Evolutionary conservation across 345 rosid species (phyloP), one percentile per base, ranked within the genome.

Genomic region (Camelina neglecta): DNA sequence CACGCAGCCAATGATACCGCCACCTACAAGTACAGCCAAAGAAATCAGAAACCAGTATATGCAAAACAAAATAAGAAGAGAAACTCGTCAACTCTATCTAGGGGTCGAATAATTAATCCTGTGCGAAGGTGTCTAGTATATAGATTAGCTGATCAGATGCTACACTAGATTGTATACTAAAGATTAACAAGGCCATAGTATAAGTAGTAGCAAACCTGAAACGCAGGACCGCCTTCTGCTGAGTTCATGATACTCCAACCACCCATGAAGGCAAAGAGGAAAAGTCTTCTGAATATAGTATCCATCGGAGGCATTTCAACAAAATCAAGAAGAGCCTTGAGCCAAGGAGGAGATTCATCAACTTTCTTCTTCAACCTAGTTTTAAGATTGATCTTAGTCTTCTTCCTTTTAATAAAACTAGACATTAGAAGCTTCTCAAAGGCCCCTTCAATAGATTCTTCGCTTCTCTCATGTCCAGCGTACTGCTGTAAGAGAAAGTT

Each of bases 191-290:
- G 8, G 45, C 38, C 58, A 61, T n/a, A 60, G 49, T 62, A 45
- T 8, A 71, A 56, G 67, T 21, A 56, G 67, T 21, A 81, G 75
- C 86, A 70, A 76, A 95, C 99, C 98, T 95, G 98, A 80, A 95
- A 95, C 11, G 98, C 99, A 75, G 99, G 99, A 73, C 99, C 99
- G 67, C 97, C 94, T 80, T 92, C 99, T 1, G 98, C 91, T 55
- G 98, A 89, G 82, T 90, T 95, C 89, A 89, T 86, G 79, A 95
- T 92, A 81, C 99, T 95, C 99, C 99, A 95, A 76, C 92, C 97
- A 83, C 90, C 99, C 97, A 95, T 88, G 87, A 92, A 92, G 7
- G 97, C 97, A 76, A 95, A 95, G 47, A 93, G 98, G 72, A 93
- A 88, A 20, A 95, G 84, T 82, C 99, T 89, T 84, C 98, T 85